Percentiles rank a stretch among this genome's conserved stretches.
Evolutionary conservation across 257 asterid genomes (phyloP).

Genomic region (Nicotiana knightiana): DNA sequence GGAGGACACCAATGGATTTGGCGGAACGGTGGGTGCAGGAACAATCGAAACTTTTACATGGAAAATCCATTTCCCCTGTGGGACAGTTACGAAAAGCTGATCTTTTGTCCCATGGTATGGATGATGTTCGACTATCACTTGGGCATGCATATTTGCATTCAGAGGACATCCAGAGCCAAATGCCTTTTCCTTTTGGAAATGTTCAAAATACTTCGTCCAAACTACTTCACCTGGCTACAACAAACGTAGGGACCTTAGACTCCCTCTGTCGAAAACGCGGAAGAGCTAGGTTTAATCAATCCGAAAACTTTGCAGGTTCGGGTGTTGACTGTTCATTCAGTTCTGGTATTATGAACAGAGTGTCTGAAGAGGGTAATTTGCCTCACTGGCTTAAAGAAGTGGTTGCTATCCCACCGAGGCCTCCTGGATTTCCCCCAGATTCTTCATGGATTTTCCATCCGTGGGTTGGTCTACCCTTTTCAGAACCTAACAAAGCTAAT

Average conservation of each 20-base stretch:
- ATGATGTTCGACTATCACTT: slow-evolving; percentile 32
- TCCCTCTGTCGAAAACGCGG: slow-evolving; percentile 9
- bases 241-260: slow-evolving; percentile 13
- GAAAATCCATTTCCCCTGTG: slow-evolving; percentile 22
- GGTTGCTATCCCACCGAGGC: slow-evolving; percentile 31
- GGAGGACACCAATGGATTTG: slow-evolving; percentile 47
- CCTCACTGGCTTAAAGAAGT: slow-evolving; percentile 68
- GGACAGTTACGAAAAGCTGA: slow-evolving; percentile 17
- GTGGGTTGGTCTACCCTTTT: slow-evolving; percentile 16
- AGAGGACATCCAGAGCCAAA: slow-evolving; percentile 11
- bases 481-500: slow-evolving; percentile 10
- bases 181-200: slow-evolving; percentile 3
- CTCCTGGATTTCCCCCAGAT: slow-evolving; percentile 1
- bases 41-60: slow-evolving; percentile 30
- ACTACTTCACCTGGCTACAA: slow-evolving; percentile 18
- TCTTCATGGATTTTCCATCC: slow-evolving; percentile 1
- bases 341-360: slow-evolving; percentile 8
- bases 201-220: slow-evolving; percentile 5
- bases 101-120: slow-evolving; percentile 3
- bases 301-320: neutral
- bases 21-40: slow-evolving; percentile 62
- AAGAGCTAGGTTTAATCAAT: slow-evolving; percentile 11
- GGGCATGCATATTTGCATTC: slow-evolving; percentile 18
- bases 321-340: slow-evolving; percentile 22
- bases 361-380: slow-evolving; percentile 18